Evolutionary conservation across 2,329 filamentous ascomycete genomes (phyloP).

Genomic region (Trichoderma oligosporum): DNA sequence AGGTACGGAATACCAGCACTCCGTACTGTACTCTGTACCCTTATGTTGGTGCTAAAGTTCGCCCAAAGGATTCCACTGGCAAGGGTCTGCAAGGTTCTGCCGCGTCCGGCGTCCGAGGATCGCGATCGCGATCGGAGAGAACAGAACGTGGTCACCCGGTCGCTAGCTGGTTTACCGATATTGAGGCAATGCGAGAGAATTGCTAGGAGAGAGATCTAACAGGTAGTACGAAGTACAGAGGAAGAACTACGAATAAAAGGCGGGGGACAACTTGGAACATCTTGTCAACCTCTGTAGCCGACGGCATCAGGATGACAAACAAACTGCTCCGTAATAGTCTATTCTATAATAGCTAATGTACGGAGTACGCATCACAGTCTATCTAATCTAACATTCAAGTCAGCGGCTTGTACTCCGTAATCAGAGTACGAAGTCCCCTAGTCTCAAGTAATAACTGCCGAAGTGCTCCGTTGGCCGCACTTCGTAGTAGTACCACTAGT

Average conservation of each 20-base stretch:
- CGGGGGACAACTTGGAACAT: not conserved
- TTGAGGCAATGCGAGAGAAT: not conserved
- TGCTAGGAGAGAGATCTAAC: not conserved
- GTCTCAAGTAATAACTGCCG: not conserved
- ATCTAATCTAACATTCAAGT: not conserved
- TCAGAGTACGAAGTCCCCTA: not conserved
- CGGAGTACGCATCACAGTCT: too few relatives aligned
- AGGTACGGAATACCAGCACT: too few relatives aligned
- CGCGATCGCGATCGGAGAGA: slow-evolving; percentile 19
- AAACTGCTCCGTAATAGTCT: not conserved
- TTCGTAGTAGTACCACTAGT: too few relatives aligned
- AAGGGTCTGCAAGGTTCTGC: slow-evolving; percentile 13
- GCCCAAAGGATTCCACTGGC: not conserved
- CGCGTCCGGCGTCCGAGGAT: slow-evolving; percentile 14
- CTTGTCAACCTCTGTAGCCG: not conserved
- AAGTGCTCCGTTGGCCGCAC: not conserved
- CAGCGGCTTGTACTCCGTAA: not conserved
- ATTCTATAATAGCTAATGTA: too few relatives aligned
- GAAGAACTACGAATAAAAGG: not conserved
- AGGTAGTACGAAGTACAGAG: not conserved
- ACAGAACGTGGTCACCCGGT: slow-evolving; percentile 13
- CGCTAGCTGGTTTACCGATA: slow-evolving; percentile 1
- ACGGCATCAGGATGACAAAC: slow-evolving; percentile 2
- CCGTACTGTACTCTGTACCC: too few relatives aligned
- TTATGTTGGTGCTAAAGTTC: not conserved